Percentiles rank a stretch among this genome's conserved stretches.
phyloP scores from a whole-genome alignment of 352 stramenopile genomes.

The Plasmopara viticola region DNA sequence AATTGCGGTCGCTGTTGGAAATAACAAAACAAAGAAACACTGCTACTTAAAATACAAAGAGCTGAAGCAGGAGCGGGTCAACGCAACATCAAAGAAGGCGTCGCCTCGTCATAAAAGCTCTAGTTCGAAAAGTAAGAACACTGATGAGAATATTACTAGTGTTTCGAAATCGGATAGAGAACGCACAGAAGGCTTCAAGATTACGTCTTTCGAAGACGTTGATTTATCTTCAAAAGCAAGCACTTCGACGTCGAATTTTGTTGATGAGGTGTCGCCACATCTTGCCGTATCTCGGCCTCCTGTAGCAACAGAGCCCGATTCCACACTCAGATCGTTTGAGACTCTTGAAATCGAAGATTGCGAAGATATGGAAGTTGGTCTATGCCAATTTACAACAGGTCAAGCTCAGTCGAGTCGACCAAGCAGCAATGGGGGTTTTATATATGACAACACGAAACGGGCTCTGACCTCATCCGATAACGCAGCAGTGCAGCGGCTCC shows the following conservation, averaged over 20 bases:
- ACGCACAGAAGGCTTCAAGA: conserved; percentile 1
- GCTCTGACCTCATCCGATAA: conserved; percentile 35
- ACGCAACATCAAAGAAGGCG: conserved; percentile 24
- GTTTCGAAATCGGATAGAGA: conserved; percentile 1
- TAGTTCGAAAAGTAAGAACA: conserved; percentile 6
- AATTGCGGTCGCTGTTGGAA: conserved; percentile 52
- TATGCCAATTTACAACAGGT: conserved; percentile 8
- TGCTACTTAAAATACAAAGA: conserved; percentile 86
- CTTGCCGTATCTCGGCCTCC: conserved; percentile 14
- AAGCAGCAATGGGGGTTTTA: background rate
- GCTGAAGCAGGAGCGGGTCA: conserved; percentile 57
- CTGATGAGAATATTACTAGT: background rate
- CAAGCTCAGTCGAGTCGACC: conserved; percentile 2
- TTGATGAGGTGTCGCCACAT: conserved; percentile 1
- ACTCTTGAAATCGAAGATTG: conserved; percentile 45
- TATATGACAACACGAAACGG: conserved; percentile 8
- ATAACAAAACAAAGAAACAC: conserved; percentile 65
- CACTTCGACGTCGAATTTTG: background rate
- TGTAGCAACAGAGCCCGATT: background rate
- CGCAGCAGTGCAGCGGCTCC: conserved; percentile 40
- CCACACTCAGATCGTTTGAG: conserved; percentile 7
- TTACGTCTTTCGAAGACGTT: conserved; percentile 3
- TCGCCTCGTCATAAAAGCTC: conserved; percentile 18
- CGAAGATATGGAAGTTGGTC: conserved; percentile 34
- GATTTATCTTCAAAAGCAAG: conserved; percentile 4